These are phyloP conservation scores for Neurospora sp. DNA, from an alignment of 495 filamentous ascomycete genomes.

Conservation along the genomic window DNA sequence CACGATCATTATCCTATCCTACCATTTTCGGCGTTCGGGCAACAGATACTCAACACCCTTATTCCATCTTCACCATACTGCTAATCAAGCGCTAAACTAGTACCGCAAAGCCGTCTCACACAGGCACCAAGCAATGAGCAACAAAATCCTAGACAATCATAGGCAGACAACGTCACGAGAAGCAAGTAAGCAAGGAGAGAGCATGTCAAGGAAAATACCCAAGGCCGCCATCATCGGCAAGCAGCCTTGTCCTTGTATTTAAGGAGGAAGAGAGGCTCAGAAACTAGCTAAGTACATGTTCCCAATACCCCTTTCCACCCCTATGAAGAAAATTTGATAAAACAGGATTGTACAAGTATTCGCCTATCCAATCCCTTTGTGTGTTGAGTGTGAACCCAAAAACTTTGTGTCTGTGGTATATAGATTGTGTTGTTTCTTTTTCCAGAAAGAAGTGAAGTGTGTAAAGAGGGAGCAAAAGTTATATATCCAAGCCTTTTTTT, in stretches of 20 bases:
- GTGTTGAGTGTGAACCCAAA: background rate
- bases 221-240: background rate
- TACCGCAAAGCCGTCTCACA: too few relatives aligned
- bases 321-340: background rate
- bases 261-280: background rate
- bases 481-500: background rate
- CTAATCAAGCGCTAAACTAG: too few relatives aligned
- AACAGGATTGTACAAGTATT: background rate
- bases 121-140: too few relatives aligned
- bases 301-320: background rate
- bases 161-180: background rate
- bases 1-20: too few relatives aligned
- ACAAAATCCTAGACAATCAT: too few relatives aligned
- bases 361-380: background rate
- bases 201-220: background rate
- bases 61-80: background rate
- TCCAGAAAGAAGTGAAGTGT: background rate
- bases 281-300: background rate
- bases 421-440: background rate
- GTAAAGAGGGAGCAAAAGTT: background rate
- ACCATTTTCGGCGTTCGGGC: too few relatives aligned
- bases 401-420: background rate
- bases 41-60: background rate
- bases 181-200: background rate
- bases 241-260: background rate